phyloP scores from a whole-genome alignment of 805 yeast genomes.

The Starmerella bombi region DNA sequence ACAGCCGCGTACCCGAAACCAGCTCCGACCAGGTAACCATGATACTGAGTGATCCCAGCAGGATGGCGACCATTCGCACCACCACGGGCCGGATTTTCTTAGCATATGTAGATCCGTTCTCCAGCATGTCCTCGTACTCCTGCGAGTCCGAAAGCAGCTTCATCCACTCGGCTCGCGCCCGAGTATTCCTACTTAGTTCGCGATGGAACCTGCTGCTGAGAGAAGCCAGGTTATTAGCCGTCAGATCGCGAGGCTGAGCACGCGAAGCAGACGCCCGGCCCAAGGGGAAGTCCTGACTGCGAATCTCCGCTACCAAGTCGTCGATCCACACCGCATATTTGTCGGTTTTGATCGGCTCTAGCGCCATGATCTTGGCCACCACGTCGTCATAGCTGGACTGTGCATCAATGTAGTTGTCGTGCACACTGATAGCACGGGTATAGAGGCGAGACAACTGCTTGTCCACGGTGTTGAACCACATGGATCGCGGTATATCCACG shows the following conservation, averaged over 20 bases:
- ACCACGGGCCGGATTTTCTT: slow-evolving; percentile 33
- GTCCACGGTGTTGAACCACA: slow-evolving; percentile 30
- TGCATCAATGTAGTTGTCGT: slow-evolving; percentile 52
- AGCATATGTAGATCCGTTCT: neutral
- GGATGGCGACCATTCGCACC: slow-evolving; percentile 34
- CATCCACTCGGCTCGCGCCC: slow-evolving; percentile 47
- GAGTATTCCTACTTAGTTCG: slow-evolving; percentile 39
- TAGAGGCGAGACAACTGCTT: slow-evolving; percentile 33
- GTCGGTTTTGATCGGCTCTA: slow-evolving; percentile 37
- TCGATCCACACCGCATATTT: slow-evolving; percentile 53
- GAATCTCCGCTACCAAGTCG: slow-evolving; percentile 35
- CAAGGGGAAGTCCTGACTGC: slow-evolving; percentile 17
- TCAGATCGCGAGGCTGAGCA: slow-evolving; percentile 22
- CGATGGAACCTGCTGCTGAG: slow-evolving; percentile 41
- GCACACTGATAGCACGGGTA: slow-evolving; percentile 40
- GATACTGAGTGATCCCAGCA: slow-evolving; percentile 36
- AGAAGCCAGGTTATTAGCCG: slow-evolving; percentile 35
- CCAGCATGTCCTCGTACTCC: slow-evolving; percentile 40
- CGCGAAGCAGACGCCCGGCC: slow-evolving; percentile 15
- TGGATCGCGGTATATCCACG: slow-evolving; percentile 47
- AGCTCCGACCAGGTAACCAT: slow-evolving; percentile 60
- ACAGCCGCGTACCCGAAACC: slow-evolving; percentile 52
- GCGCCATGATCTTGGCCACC: slow-evolving; percentile 42
- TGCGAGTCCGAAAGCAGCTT: slow-evolving; percentile 37
- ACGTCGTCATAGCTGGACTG: slow-evolving; percentile 50